phyloP scores from a whole-genome alignment of 768 basidiomycete genomes.

The Hygrocybe punicea region DNA sequence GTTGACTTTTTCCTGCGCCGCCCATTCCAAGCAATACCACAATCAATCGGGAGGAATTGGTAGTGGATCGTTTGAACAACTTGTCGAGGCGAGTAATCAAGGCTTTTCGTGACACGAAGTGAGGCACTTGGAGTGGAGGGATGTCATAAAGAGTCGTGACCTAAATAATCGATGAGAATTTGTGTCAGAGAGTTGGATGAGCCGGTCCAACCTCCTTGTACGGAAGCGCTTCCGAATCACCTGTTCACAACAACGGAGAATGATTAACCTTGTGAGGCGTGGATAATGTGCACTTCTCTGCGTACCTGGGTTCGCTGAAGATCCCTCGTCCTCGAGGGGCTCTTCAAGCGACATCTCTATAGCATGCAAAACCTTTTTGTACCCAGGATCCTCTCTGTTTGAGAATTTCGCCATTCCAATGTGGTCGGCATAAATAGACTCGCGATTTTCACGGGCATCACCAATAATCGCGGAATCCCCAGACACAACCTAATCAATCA shows the following conservation, averaged over 20 bases:
- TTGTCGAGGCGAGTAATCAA: background rate
- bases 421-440: slow-evolving; percentile 1
- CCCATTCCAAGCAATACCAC: background rate
- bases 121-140: background rate
- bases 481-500: background rate
- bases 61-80: background rate
- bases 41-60: background rate
- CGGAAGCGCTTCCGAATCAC: background rate
- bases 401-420: background rate
- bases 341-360: background rate
- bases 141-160: background rate
- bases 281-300: too few species aligned
- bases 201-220: background rate
- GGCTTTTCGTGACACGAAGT: background rate
- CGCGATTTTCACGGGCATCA: background rate
- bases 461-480: background rate
- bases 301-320: too few species aligned
- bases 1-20: background rate
- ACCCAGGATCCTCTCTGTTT: background rate
- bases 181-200: background rate
- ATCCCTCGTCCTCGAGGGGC: too few species aligned
- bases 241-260: background rate
- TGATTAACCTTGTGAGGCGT: too few species aligned
- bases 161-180: background rate
- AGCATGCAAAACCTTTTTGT: background rate